phyloP scores from a whole-genome alignment of 495 filamentous ascomycete species.

The Tuber brumale region DNA sequence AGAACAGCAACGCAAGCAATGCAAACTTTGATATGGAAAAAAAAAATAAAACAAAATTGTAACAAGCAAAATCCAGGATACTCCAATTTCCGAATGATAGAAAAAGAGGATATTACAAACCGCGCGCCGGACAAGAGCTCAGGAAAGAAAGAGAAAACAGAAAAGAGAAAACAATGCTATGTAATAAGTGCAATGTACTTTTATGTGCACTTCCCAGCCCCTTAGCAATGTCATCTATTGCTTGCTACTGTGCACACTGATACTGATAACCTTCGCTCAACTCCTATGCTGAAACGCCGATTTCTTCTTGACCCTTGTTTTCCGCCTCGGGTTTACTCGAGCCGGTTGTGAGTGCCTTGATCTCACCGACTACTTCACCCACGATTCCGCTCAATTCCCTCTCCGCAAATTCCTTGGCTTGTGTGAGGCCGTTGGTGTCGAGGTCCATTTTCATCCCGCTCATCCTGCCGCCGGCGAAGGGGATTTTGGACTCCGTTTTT shows the following conservation, averaged over 20 bases:
- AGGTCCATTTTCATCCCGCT: slow-evolving; percentile 30
- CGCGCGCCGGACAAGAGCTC: slow-evolving; percentile 8
- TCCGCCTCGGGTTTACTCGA: slow-evolving; percentile 5
- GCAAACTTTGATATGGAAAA: background rate
- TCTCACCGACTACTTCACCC: slow-evolving; percentile 24
- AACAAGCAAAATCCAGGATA: background rate
- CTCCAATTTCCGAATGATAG: slow-evolving; percentile 12
- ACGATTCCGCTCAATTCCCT: slow-evolving; percentile 25
- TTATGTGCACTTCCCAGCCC: background rate
- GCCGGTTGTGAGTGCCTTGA: slow-evolving; percentile 17
- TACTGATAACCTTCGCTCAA: background rate
- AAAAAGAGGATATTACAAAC: slow-evolving; percentile 21
- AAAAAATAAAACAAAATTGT: slow-evolving; percentile 1
- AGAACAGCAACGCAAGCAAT: background rate
- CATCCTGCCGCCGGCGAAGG: slow-evolving; percentile 9
- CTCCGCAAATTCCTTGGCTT: slow-evolving; percentile 28
- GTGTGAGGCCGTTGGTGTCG: slow-evolving; percentile 21
- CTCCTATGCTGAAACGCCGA: slow-evolving; percentile 7
- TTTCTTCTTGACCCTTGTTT: slow-evolving; percentile 9
- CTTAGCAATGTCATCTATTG: background rate
- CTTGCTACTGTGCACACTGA: background rate
- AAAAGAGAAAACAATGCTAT: background rate
- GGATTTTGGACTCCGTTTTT: slow-evolving; percentile 8
- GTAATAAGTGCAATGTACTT: background rate
- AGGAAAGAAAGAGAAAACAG: slow-evolving; percentile 9